These are phyloP conservation scores for Exophiala mesophila DNA, from an alignment of 2,329 filamentous ascomycete genomes.

Conservation along the genomic window DNA sequence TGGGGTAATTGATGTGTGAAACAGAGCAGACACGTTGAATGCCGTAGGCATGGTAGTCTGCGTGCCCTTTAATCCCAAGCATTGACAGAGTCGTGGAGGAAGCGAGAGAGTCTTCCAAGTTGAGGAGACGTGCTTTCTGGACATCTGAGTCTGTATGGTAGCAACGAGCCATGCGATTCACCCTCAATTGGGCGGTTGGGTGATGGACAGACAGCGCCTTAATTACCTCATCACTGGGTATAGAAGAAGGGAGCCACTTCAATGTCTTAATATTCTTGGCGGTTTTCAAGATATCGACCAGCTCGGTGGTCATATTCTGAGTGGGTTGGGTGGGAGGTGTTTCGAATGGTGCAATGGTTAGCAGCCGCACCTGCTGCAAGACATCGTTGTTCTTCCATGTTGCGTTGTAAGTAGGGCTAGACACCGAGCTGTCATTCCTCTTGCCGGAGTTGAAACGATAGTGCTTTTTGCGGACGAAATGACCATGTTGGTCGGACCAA, in stretches of 20 bases:
- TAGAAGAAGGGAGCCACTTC: conserved; percentile 8
- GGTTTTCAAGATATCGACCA: conserved; percentile 8
- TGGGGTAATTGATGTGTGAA: neutral
- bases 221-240: conserved; percentile 4
- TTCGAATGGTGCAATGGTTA: neutral
- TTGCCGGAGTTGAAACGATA: neutral
- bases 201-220: conserved; percentile 14
- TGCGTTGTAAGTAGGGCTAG: neutral
- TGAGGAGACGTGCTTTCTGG: neutral
- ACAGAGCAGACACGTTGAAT: neutral
- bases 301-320: neutral
- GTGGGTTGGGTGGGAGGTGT: neutral
- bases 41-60: neutral
- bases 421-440: too few relatives aligned
- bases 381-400: neutral
- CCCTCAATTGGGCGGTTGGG: conserved; percentile 13
- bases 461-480: conserved; percentile 1
- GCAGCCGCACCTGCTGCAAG: neutral
- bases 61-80: neutral
- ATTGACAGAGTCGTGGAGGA: neutral
- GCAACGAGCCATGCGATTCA: conserved; percentile 7
- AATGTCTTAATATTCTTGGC: conserved; percentile 16
- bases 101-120: neutral
- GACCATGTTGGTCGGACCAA: conserved; percentile 1
- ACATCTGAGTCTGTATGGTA: neutral